Percentiles rank a stretch among this genome's conserved stretches.
Evolutionary conservation across 176 grass and related monocot species (phyloP).

Genomic region (Dendrocalamus sinicus): DNA sequence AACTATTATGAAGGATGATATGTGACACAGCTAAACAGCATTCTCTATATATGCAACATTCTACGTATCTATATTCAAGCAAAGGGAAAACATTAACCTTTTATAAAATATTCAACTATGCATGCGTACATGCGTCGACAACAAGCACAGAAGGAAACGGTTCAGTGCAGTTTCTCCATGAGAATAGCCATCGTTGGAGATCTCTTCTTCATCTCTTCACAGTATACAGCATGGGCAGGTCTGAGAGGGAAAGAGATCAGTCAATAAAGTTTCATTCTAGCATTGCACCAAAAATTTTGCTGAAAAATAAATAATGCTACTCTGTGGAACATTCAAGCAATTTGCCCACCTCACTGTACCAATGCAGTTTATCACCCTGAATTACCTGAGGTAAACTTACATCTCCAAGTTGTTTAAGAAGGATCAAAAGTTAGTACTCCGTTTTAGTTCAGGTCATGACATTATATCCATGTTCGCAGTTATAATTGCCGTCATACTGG

Average conservation of each 20-base stretch:
- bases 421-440: neutral
- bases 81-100: neutral
- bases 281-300: neutral
- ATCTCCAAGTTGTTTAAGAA: neutral
- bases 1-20: neutral
- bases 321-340: neutral
- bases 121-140: neutral
- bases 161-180: neutral
- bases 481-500: neutral
- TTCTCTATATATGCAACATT: neutral
- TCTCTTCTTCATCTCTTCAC: conserved; percentile 12
- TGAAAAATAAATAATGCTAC: neutral
- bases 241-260: neutral
- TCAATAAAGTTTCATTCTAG: neutral
- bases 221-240: conserved; percentile 15
- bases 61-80: neutral
- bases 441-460: neutral
- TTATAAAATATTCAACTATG: neutral
- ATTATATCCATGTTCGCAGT: neutral
- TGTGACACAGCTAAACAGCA: neutral
- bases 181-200: neutral
- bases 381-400: neutral
- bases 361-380: neutral
- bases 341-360: neutral
- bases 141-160: neutral